Conservation (phyloP, 2,329 filamentous ascomycete genomes). For the Emergomyces africanus region DNA sequence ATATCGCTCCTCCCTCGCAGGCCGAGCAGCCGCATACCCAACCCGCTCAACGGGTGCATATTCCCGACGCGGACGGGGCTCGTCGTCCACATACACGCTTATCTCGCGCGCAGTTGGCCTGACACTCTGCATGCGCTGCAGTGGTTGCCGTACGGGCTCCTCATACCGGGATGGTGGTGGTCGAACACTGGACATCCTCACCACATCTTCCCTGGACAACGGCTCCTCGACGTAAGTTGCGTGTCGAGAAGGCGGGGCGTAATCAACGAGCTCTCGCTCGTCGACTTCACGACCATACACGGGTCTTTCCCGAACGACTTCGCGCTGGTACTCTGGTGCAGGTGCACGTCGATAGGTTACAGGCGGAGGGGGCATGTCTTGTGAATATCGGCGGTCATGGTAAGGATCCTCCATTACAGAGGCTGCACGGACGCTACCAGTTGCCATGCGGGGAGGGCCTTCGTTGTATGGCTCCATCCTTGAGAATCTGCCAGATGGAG, state of each 20-base stretch:
- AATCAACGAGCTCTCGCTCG: conserved; percentile 30
- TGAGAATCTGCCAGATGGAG: conserved; percentile 13
- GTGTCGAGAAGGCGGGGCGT: conserved; percentile 20
- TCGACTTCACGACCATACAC: conserved; percentile 21
- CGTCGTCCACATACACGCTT: conserved; percentile 32
- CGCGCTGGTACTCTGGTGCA: conserved; percentile 22
- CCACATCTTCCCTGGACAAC: conserved; percentile 43
- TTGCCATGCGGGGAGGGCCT: conserved; percentile 19
- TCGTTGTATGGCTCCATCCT: conserved; percentile 22
- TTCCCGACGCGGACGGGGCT: conserved; percentile 30
- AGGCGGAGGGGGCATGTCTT: conserved; percentile 34
- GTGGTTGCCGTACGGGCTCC: conserved; percentile 25
- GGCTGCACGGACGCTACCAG: conserved; percentile 25
- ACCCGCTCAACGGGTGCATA: conserved; percentile 34
- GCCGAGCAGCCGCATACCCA: conserved; percentile 29
- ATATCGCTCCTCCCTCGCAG: conserved; percentile 23
- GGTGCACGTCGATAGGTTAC: conserved; percentile 27
- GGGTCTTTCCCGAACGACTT: conserved; percentile 19
- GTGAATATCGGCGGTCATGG: conserved; percentile 27
- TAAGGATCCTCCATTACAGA: conserved; percentile 33
- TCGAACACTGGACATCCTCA: conserved; percentile 46
- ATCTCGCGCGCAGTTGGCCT: conserved; percentile 28
- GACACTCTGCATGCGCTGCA: conserved; percentile 31
- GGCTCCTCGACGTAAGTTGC: conserved; percentile 48
- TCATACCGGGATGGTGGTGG: conserved; percentile 37